A percentile compares a stretch with the other conserved stretches of the same genome.
Evolutionary conservation across 1,139 yeast species (phyloP).

Genomic region (Yamadazyma aaseri): DNA sequence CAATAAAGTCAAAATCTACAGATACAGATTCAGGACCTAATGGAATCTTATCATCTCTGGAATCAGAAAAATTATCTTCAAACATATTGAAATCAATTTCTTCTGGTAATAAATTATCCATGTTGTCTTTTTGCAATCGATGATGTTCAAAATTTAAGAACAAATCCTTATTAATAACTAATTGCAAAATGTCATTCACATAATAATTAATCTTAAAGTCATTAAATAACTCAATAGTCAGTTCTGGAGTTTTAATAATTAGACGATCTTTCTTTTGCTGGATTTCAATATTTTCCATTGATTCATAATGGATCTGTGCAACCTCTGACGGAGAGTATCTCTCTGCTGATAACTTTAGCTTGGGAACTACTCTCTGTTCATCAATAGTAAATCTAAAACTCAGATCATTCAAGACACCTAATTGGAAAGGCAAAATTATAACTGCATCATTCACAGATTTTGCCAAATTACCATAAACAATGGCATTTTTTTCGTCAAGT

Average conservation of each 20-base stretch:
- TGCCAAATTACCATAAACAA: constrained; percentile 38
- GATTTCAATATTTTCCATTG: constrained; percentile 1
- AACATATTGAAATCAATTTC: constrained; percentile 61
- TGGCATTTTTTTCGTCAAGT: constrained; percentile 28
- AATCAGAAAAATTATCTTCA: constrained; percentile 59
- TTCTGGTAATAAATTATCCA: constrained; percentile 45
- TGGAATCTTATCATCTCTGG: constrained; percentile 58
- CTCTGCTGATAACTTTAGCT: constrained; percentile 18
- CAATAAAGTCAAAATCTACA: constrained; percentile 65
- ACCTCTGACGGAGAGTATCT: constrained; percentile 57
- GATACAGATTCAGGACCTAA: constrained; percentile 92
- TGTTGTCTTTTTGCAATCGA: constrained; percentile 44
- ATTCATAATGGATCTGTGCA: constrained; percentile 1
- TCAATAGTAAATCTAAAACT: constrained; percentile 62
- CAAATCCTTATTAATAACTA: constrained; percentile 65
- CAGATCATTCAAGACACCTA: constrained; percentile 54
- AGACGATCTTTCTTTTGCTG: neutral
- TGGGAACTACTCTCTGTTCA: constrained; percentile 42
- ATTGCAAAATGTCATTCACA: constrained; percentile 42
- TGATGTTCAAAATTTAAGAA: constrained; percentile 79
- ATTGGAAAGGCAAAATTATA: constrained; percentile 50
- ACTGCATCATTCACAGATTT: constrained; percentile 35
- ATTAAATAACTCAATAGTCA: constrained; percentile 6
- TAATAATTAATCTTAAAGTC: constrained; percentile 52
- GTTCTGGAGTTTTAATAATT: neutral